These are phyloP conservation scores for Suhomyces panamericanus DNA, from an alignment of 1,139 yeast species.

Conservation along the genomic window DNA sequence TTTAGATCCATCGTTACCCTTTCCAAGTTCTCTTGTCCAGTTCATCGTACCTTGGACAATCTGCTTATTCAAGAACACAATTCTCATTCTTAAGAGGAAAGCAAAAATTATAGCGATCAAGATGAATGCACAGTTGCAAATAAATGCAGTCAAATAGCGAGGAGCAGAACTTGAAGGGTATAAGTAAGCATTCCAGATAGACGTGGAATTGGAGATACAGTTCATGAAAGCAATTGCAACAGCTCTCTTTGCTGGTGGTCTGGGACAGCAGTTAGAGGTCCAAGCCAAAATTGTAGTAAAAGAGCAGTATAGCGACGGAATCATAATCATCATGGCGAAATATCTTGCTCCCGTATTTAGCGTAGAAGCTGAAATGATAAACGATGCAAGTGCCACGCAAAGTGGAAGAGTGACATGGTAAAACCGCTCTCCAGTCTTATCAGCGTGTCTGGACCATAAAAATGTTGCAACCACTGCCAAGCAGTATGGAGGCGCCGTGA, in stretches of 20 bases:
- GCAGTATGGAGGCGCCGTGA: conserved; percentile 63
- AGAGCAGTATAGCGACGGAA: conserved; percentile 57
- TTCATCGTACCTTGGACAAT: conserved; percentile 50
- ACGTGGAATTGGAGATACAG: conserved; percentile 52
- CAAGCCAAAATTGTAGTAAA: conserved; percentile 57
- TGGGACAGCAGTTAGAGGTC: conserved; percentile 52
- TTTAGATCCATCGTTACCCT: conserved; percentile 45
- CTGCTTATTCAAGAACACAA: conserved; percentile 40
- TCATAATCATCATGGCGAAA: conserved; percentile 62
- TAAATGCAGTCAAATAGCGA: conserved; percentile 45
- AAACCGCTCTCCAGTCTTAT: conserved; percentile 56
- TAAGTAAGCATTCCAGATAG: conserved; percentile 54
- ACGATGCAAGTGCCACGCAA: conserved; percentile 44
- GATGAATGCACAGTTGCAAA: conserved; percentile 51
- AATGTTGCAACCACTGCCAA: conserved; percentile 55
- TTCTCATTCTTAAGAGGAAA: conserved; percentile 38
- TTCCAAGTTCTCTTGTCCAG: conserved; percentile 53
- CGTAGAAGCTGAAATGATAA: conserved; percentile 56
- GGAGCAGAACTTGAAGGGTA: conserved; percentile 47
- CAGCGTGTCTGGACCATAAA: conserved; percentile 59
- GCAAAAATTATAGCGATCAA: conserved; percentile 43
- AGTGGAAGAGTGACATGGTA: conserved; percentile 52
- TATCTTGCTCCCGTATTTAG: conserved; percentile 59
- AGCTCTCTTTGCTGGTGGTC: conserved; percentile 57
- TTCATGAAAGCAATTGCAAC: conserved; percentile 54